These are phyloP conservation scores for Sporothrix mexicana DNA, from an alignment of 2,329 filamentous ascomycete species.

Conservation along the genomic window DNA sequence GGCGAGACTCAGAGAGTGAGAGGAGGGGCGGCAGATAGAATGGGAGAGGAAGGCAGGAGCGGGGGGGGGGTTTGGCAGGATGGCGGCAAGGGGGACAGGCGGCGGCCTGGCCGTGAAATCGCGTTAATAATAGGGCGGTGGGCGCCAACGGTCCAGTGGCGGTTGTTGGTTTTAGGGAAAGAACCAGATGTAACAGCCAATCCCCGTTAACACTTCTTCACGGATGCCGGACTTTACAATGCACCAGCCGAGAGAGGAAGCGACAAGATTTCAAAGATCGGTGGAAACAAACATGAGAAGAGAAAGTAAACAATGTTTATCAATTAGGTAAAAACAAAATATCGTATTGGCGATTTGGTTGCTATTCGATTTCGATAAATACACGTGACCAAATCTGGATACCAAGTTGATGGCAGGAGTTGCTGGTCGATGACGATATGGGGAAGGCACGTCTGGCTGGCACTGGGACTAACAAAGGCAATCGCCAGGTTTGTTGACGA, in stretches of 20 bases:
- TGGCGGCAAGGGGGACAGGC: background rate
- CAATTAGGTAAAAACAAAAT: background rate
- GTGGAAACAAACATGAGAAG: background rate
- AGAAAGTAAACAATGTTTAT: background rate
- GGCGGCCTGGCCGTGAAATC: conserved; percentile 20
- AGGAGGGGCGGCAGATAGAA: conserved; percentile 2
- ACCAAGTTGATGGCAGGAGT: background rate
- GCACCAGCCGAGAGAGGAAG: too few species aligned
- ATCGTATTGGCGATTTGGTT: background rate
- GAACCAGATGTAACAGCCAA: background rate
- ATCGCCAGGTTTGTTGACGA: background rate
- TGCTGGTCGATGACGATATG: conserved; percentile 17
- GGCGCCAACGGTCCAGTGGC: background rate
- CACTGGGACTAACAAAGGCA: conserved; percentile 5
- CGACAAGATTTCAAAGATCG: background rate
- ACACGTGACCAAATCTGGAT: background rate
- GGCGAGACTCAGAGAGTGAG: background rate
- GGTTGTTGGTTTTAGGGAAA: background rate
- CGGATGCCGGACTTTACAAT: background rate
- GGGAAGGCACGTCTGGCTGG: background rate
- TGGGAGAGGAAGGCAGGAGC: background rate
- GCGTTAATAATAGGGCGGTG: conserved; percentile 23
- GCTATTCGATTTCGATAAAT: background rate
- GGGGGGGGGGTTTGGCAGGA: too few species aligned
- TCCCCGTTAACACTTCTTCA: conserved; percentile 12